These are phyloP conservation scores for Melocanna baccifera DNA, from an alignment of 176 grass and related monocot genomes.

Conservation along the genomic window DNA sequence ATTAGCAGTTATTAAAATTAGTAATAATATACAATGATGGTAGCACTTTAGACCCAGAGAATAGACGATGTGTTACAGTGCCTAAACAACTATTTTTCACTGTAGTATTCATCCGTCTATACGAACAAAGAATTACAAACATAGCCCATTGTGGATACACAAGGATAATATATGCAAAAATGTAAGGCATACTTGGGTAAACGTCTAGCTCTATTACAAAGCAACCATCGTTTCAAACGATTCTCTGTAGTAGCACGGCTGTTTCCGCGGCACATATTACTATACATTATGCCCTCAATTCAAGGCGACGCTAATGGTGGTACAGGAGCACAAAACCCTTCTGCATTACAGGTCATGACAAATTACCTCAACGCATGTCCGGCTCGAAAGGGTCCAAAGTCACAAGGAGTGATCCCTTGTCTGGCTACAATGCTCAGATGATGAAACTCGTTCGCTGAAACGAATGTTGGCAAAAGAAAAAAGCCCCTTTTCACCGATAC, in stretches of 20 bases:
- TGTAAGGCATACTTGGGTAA: no score
- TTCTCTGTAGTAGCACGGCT: neutral
- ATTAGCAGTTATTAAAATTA: no score
- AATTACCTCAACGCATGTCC: neutral
- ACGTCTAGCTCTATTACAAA: neutral
- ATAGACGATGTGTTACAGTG: no score
- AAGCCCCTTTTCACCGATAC: neutral
- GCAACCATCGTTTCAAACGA: neutral
- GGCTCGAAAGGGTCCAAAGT: neutral
- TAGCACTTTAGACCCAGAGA: no score
- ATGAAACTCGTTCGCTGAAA: neutral
- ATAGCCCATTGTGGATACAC: neutral
- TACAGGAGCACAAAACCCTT: neutral
- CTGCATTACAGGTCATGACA: neutral
- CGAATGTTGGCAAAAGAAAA: neutral
- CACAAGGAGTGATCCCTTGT: neutral
- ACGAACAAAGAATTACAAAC: slow-evolving; percentile 11
- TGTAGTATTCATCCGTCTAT: neutral
- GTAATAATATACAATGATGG: no score
- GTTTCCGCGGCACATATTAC: neutral
- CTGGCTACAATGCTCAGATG: neutral
- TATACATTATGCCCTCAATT: neutral
- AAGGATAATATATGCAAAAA: neutral
- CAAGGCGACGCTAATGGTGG: neutral
- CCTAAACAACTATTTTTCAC: neutral